phyloP scores from a whole-genome alignment of 352 stramenopile species.

The Blastocystis sp. region DNA sequence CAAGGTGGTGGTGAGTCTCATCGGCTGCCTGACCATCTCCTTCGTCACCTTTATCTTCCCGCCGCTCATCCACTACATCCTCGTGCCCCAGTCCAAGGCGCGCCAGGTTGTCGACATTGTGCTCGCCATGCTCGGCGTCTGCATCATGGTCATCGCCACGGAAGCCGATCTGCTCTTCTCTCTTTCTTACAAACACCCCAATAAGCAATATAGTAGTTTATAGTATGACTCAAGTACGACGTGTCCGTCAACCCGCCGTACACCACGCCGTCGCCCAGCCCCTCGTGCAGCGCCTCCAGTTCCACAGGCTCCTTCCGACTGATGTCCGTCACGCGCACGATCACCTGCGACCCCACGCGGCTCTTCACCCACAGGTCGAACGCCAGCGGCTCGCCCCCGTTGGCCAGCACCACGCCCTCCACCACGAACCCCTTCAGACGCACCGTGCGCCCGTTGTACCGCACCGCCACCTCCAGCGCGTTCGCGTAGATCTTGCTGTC shows the following conservation, averaged over 20 bases:
- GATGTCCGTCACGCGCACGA: constrained; percentile 52
- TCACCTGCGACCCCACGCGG: constrained; percentile 25
- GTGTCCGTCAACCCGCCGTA: background rate
- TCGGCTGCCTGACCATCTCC: constrained; percentile 67
- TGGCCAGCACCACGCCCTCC: background rate
- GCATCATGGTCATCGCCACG: constrained; percentile 57
- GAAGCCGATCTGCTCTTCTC: constrained; percentile 29
- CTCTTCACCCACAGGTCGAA: constrained; percentile 8
- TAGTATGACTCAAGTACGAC: background rate
- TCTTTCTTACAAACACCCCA: background rate
- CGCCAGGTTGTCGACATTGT: constrained; percentile 44
- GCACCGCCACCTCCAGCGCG: constrained; percentile 30
- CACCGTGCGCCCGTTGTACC: background rate
- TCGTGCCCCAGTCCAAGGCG: constrained; percentile 49
- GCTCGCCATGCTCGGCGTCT: constrained; percentile 52
- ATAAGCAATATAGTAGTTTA: constrained; percentile 56
- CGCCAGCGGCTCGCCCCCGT: background rate
- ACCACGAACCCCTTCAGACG: constrained; percentile 25
- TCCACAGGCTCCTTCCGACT: constrained; percentile 12
- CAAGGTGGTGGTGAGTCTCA: constrained; percentile 54
- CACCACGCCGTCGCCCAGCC: constrained; percentile 28
- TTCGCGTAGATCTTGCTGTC: constrained; percentile 45
- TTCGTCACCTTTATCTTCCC: constrained; percentile 68
- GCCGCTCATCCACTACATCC: constrained; percentile 59
- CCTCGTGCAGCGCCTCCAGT: background rate